These are phyloP conservation scores for Arabidopsis thaliana DNA, from an alignment of 345 rosid genomes.

Conservation along the genomic window TAIR10.1 NC_003071.7:5536001-5536500, in stretches of 20 bases:
- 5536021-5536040: too few species aligned
- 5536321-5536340: slow-evolving; percentile 11
- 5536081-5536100: too few species aligned
- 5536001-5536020: too few species aligned
- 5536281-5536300: not conserved
- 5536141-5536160: too few species aligned
- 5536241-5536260: not conserved
- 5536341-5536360: not conserved
- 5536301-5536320: not conserved
- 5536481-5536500: slow-evolving; percentile 10
- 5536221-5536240: not conserved
- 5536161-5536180: not conserved
- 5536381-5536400: not conserved
- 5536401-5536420: slow-evolving; percentile 23
- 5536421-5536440: slow-evolving; percentile 15
- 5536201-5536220: not conserved
- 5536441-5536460: slow-evolving; percentile 38
- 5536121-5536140: too few species aligned
- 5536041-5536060: too few species aligned
- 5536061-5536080: too few species aligned
- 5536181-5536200: not conserved
- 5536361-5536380: not conserved
- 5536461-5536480: slow-evolving; percentile 29
- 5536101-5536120: too few species aligned
- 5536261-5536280: not conserved